These are phyloP conservation scores for Trametes punicea DNA, from an alignment of 768 basidiomycete species.

Conservation along the genomic window DNA sequence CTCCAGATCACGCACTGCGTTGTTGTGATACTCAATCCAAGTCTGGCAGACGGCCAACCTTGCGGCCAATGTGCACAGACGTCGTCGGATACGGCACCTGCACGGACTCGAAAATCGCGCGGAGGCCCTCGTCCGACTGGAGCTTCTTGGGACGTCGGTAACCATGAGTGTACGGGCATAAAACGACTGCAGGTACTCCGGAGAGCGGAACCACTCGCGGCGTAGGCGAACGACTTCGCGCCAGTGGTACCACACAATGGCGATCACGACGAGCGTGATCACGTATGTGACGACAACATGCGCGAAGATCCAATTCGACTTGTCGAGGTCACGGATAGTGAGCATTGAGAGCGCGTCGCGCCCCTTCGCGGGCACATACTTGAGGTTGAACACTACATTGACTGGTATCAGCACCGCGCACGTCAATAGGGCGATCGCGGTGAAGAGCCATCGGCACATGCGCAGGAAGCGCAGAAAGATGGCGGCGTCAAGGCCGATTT, in stretches of 20 bases:
- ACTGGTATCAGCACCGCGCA: slow-evolving; percentile 82
- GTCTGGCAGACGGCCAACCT: slow-evolving; percentile 84
- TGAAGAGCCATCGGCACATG: slow-evolving; percentile 74
- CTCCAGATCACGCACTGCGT: slow-evolving; percentile 92
- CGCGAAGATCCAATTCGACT: slow-evolving; percentile 64
- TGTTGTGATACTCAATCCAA: slow-evolving; percentile 91
- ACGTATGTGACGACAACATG: slow-evolving; percentile 83
- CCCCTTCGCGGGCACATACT: slow-evolving; percentile 45
- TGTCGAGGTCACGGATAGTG: slow-evolving; percentile 81
- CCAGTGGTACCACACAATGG: slow-evolving; percentile 74
- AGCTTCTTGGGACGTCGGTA: slow-evolving; percentile 74
- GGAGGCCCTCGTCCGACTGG: slow-evolving; percentile 84
- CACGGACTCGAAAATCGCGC: slow-evolving; percentile 66
- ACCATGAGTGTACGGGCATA: slow-evolving; percentile 91
- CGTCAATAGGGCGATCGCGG: slow-evolving; percentile 55
- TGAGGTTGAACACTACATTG: slow-evolving; percentile 81
- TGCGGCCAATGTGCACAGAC: slow-evolving; percentile 84
- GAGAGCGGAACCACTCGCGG: slow-evolving; percentile 83
- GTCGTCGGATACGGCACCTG: slow-evolving; percentile 86
- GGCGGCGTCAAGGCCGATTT: slow-evolving; percentile 90
- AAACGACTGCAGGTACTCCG: slow-evolving; percentile 85
- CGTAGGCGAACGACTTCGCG: slow-evolving; percentile 74
- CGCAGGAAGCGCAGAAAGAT: slow-evolving; percentile 89
- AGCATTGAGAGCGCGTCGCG: slow-evolving; percentile 73
- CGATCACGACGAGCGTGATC: slow-evolving; percentile 72